A percentile compares a stretch with the other conserved stretches of the same genome.
Conservation (phyloP, 1,284 basidiomycete species). For the Polyporus tsugae region DNA sequence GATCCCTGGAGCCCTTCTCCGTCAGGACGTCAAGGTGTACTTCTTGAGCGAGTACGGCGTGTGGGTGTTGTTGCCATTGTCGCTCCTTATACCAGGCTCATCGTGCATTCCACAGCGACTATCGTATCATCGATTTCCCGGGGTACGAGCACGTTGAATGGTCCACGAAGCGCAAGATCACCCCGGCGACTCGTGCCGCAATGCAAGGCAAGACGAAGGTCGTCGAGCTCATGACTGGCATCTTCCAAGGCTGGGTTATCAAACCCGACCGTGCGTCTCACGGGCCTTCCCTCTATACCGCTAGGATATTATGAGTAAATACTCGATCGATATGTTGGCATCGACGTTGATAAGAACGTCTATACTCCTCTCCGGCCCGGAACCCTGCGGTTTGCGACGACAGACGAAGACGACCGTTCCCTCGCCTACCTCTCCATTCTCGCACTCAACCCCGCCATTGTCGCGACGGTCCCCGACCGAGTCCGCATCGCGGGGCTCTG, state of each 20-base stretch:
- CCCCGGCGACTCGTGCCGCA: slow-evolving; percentile 23
- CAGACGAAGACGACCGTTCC: slow-evolving; percentile 36
- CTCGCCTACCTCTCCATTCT: slow-evolving; percentile 38
- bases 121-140: slow-evolving; percentile 37
- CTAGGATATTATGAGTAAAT: neutral
- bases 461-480: slow-evolving; percentile 34
- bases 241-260: slow-evolving; percentile 34
- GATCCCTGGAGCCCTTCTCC: slow-evolving; percentile 31
- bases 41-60: slow-evolving; percentile 42
- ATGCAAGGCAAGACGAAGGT: slow-evolving; percentile 33
- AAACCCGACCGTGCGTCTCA: slow-evolving; percentile 24
- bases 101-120: slow-evolving; percentile 31
- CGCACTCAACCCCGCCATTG: slow-evolving; percentile 31
- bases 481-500: slow-evolving; percentile 32
- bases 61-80: slow-evolving; percentile 28
- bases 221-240: slow-evolving; percentile 35
- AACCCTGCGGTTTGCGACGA: slow-evolving; percentile 30
- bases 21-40: slow-evolving; percentile 34
- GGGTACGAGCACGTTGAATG: slow-evolving; percentile 36
- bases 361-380: slow-evolving; percentile 34
- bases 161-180: slow-evolving; percentile 35
- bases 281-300: neutral
- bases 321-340: slow-evolving; percentile 30
- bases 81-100: neutral
- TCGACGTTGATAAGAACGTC: slow-evolving; percentile 33